Evolutionary conservation across 1,284 basidiomycete genomes (phyloP).

Genomic region (Irpex sp.): DNA sequence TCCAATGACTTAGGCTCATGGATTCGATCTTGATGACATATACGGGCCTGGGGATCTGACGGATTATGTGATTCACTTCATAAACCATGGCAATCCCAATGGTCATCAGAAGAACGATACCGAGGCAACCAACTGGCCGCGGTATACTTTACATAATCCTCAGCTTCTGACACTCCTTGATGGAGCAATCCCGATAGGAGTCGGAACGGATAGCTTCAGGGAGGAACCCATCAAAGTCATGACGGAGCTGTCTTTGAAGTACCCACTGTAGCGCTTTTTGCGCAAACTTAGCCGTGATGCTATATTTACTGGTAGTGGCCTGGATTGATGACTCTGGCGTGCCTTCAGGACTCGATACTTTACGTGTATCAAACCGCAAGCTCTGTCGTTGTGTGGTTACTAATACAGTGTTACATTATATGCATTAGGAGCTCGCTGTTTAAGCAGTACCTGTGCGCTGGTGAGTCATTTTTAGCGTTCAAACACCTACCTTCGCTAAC

Average conservation of each 20-base stretch:
- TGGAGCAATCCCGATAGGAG: constrained; percentile 18
- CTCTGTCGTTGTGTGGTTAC: too few relatives aligned
- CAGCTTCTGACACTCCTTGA: constrained; percentile 23
- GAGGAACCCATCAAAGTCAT: constrained; percentile 34
- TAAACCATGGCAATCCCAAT: constrained; percentile 24
- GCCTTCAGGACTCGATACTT: too few relatives aligned
- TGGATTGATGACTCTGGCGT: too few relatives aligned
- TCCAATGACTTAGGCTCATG: constrained; percentile 15
- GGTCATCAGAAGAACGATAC: constrained; percentile 10
- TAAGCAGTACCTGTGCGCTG: too few relatives aligned
- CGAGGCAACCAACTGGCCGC: constrained; percentile 16
- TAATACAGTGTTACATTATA: too few relatives aligned
- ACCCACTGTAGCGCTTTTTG: not conserved
- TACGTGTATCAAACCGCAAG: too few relatives aligned
- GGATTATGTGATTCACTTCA: constrained; percentile 24
- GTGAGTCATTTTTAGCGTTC: too few relatives aligned
- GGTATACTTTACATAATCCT: constrained; percentile 17
- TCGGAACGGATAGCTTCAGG: constrained; percentile 30
- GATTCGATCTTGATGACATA: constrained; percentile 19
- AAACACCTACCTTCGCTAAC: too few relatives aligned
- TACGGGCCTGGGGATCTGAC: constrained; percentile 21
- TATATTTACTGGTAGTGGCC: too few relatives aligned
- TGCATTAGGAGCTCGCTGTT: too few relatives aligned
- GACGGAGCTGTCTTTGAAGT: constrained; percentile 15
- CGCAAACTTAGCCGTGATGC: too few relatives aligned